Evolutionary conservation across 805 yeast species (phyloP).

Genomic region (Candida tallmaniae): DNA sequence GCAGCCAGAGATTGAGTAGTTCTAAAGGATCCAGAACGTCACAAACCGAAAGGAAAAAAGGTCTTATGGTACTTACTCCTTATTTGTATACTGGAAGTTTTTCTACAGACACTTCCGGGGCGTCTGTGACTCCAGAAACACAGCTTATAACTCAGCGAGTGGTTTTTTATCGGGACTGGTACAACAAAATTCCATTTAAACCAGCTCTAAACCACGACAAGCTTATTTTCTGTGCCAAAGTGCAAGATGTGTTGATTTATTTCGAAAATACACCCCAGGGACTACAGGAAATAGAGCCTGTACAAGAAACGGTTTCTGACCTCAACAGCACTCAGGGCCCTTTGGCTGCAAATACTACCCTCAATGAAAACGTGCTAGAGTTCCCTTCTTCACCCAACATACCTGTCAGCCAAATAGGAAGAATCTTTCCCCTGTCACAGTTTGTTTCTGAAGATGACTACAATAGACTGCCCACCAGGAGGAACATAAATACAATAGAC

Average conservation of each 20-base stretch:
- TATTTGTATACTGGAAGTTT: too few species aligned
- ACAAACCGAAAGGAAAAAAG: conserved; percentile 9
- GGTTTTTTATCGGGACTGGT: conserved; percentile 35
- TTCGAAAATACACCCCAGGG: conserved; percentile 3
- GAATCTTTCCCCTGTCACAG: background rate
- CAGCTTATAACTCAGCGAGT: conserved; percentile 21
- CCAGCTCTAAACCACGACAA: conserved; percentile 2
- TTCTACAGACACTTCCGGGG: conserved; percentile 7
- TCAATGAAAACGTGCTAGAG: background rate
- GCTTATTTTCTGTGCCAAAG: conserved; percentile 3
- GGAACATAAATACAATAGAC: background rate
- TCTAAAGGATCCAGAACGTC: too few species aligned
- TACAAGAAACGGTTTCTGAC: background rate
- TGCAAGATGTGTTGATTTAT: background rate
- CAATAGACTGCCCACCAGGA: too few species aligned
- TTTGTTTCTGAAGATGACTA: background rate
- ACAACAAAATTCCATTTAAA: conserved; percentile 13
- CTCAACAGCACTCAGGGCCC: background rate
- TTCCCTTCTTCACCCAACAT: conserved; percentile 16
- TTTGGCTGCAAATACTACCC: conserved; percentile 6
- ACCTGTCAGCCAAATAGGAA: background rate
- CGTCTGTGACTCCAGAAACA: too few species aligned
- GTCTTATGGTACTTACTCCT: conserved; percentile 6
- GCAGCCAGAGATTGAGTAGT: too few species aligned
- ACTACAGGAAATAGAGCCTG: background rate